phyloP scores from a whole-genome alignment of 192 early-diverging fungal species.

The Mortierella hygrophila region DNA sequence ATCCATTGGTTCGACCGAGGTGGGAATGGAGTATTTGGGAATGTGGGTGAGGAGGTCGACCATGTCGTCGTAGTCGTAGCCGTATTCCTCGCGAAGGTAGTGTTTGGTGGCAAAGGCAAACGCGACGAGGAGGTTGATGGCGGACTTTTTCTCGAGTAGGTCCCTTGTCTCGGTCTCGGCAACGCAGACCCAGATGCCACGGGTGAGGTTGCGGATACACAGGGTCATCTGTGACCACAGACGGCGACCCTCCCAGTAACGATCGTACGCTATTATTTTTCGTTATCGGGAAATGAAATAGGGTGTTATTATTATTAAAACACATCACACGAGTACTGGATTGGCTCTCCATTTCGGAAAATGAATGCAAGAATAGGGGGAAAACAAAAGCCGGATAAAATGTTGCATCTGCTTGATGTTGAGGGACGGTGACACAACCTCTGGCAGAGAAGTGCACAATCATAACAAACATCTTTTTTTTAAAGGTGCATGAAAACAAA shows the following conservation, averaged over 20 bases:
- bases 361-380: too few relatives aligned
- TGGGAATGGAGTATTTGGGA: conserved; percentile 26
- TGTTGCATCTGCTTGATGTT: too few relatives aligned
- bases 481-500: neutral
- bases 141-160: conserved; percentile 70
- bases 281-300: conserved; percentile 35
- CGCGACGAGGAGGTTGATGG: conserved; percentile 81
- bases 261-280: conserved; percentile 44
- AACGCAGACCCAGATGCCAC: conserved; percentile 78
- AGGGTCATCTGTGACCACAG: conserved; percentile 78
- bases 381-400: too few relatives aligned
- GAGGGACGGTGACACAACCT: neutral
- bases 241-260: conserved; percentile 91
- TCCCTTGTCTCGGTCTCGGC: conserved; percentile 60
- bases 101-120: conserved; percentile 85
- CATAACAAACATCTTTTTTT: neutral
- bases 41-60: conserved; percentile 71
- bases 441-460: neutral
- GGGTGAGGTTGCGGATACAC: conserved; percentile 78
- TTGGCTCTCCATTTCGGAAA: neutral
- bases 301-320: neutral
- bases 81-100: conserved; percentile 81
- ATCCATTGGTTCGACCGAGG: conserved; percentile 24
- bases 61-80: conserved; percentile 74
- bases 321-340: neutral